phyloP scores from a whole-genome alignment of 2,329 filamentous ascomycete genomes.

The Xylariaceae sp. region DNA sequence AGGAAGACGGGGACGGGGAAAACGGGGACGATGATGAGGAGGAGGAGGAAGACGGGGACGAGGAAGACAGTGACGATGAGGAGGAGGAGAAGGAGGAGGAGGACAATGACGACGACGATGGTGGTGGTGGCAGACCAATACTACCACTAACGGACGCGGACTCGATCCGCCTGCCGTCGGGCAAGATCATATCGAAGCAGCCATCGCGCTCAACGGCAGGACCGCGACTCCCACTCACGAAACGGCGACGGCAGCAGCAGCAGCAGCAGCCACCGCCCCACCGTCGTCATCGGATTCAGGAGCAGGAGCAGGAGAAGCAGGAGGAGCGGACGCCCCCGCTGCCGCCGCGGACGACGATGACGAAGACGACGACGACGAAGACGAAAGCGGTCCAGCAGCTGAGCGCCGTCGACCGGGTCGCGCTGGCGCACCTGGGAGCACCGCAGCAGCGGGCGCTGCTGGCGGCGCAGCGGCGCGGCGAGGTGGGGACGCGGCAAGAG shows the following conservation, averaged over 20 bases:
- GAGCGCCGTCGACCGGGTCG: constrained; percentile 15
- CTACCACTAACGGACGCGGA: constrained; percentile 15
- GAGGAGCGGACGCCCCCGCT: constrained; percentile 13
- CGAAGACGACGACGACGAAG: no score
- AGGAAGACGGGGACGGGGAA: no score
- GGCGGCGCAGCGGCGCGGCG: no score
- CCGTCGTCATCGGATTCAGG: constrained; percentile 5
- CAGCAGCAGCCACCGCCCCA: no score
- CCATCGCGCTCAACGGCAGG: no score
- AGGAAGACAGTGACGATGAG: no score
- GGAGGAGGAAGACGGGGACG: no score
- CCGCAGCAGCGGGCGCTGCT: constrained; percentile 17
- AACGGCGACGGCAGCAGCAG: no score
- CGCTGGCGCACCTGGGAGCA: constrained; percentile 15
- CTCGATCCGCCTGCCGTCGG: constrained; percentile 18
- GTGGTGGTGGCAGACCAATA: no score
- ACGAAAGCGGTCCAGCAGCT: no score
- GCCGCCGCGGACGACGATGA: constrained; percentile 12
- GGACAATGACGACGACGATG: constrained; percentile 3
- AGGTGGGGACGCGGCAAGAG: constrained; percentile 17
- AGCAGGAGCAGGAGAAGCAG: constrained; percentile 11
- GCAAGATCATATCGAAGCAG: constrained; percentile 17
- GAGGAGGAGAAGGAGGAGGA: constrained; percentile 8
- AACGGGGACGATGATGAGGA: no score
- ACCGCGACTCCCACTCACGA: neutral